Evolutionary conservation across 495 filamentous ascomycete species (phyloP), one percentile per base, ranked within the genome.

Genomic region (Aspergillus hancockii): DNA sequence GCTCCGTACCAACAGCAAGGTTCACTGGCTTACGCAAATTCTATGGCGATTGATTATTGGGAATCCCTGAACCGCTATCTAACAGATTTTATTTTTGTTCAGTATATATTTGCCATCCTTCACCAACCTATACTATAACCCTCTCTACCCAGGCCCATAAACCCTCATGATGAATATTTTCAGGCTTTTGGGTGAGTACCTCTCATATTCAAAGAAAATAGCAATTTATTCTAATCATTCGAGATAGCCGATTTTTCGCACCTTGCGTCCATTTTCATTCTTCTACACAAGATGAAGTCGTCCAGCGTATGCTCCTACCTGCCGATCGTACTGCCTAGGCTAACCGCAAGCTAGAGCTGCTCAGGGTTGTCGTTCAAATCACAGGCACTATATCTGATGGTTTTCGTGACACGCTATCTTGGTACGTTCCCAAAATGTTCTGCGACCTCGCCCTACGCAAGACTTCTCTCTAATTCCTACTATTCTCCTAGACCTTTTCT

Each of bases 341-440:
- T 14, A 45, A 18, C 25, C 16, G 9, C 23, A 28, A 8, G 9
- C 16, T 79, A 98, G 94, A 96, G 92, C 80, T 96, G 93, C 67
- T 88, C 93, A 13, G 94, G 94, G 60, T 89, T 98, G 75, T 98
- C 94, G 6, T 97, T 98, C 82, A 98, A 98, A 73, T 96, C 94
- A 53, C 94, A 98, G 81, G 88, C 86, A 25, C 79, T 98, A 38
- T 98, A 98, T 75, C 75, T 98, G 60, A 78, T 96, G 38, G 95
- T 98, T 55, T 98, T 98, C 74, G 67, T 93, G 22, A 93, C 92
- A 49, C 85, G 94, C 59, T 98, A 98, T 76, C 84, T 97, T 58
- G 91, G 89, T 91, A 72, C 52, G 83, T 57, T 53, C 50, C 28
- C 53, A 45, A 50, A 16, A 23, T 43, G 3, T 13, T 41, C 16